These are phyloP conservation scores for Mycena amicta DNA, from an alignment of 768 basidiomycete species.

Conservation along the genomic window DNA sequence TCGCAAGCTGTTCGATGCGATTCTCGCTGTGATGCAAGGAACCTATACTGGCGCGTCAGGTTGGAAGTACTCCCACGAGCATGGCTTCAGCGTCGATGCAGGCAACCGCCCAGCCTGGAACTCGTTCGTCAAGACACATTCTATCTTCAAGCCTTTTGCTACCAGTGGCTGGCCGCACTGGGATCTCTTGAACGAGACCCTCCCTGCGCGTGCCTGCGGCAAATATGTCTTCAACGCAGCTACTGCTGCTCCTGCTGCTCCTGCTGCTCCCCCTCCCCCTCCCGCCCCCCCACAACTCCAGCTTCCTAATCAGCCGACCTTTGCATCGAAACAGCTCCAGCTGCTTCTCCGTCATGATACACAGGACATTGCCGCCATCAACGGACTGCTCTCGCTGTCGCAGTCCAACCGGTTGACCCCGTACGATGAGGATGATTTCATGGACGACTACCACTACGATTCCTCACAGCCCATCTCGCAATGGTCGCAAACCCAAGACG, in stretches of 20 bases:
- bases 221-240: constrained; percentile 6
- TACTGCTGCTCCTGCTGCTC: not conserved
- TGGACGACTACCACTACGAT: not conserved
- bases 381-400: not conserved
- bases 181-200: constrained; percentile 1
- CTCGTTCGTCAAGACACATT: constrained; percentile 3
- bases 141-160: constrained; percentile 9
- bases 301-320: not conserved
- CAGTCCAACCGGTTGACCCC: not conserved
- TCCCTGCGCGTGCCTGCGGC: not conserved
- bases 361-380: not conserved
- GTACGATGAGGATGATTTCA: not conserved
- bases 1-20: not conserved
- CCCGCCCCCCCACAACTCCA: not conserved
- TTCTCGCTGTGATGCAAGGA: not conserved
- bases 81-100: constrained; percentile 5
- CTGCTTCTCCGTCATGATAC: no score
- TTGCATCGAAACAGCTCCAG: not conserved
- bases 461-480: not conserved
- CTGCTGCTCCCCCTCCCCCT: no score
- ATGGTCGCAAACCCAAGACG: not conserved
- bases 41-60: not conserved
- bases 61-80: not conserved
- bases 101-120: constrained; percentile 5
- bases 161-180: constrained; percentile 8